A percentile compares a stretch with the other conserved stretches of the same genome.
Conservation (phyloP, 2,329 filamentous ascomycete species). For the Diplodia corticola region DNA sequence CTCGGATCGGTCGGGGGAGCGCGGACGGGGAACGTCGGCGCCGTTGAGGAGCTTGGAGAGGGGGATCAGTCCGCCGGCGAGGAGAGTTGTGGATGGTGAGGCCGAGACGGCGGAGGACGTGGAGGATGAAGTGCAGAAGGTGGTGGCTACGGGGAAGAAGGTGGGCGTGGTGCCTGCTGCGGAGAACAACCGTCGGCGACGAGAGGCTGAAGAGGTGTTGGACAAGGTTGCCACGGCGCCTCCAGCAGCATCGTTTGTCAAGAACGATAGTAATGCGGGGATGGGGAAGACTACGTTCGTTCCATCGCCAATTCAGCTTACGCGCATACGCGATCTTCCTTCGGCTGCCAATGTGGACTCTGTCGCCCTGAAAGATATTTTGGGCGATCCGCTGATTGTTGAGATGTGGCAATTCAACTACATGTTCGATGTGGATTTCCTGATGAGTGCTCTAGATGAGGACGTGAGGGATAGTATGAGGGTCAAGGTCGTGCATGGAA, state of each 20-base stretch:
- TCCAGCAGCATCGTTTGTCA: not conserved
- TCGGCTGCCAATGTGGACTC: slow-evolving; percentile 63
- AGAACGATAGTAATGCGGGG: not conserved
- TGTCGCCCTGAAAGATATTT: slow-evolving; percentile 64
- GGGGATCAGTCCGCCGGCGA: not conserved
- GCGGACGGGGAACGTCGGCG: not conserved
- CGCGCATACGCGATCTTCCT: slow-evolving; percentile 65
- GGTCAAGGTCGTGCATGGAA: slow-evolving; percentile 63
- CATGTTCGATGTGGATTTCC: slow-evolving; percentile 62
- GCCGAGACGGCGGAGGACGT: slow-evolving; percentile 1
- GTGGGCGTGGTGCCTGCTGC: not conserved
- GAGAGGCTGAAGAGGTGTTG: not conserved
- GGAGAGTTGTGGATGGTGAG: not conserved
- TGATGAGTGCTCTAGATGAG: slow-evolving; percentile 58
- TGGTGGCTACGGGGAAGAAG: not conserved
- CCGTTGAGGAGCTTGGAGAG: not conserved
- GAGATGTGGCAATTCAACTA: slow-evolving; percentile 73
- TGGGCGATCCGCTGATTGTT: slow-evolving; percentile 72
- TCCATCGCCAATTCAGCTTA: slow-evolving; percentile 70
- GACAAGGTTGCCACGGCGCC: too few relatives aligned
- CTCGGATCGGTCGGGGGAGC: not conserved
- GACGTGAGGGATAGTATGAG: slow-evolving; percentile 56
- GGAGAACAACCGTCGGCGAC: too few relatives aligned
- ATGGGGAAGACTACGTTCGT: slow-evolving; percentile 29
- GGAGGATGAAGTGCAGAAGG: not conserved